Evolutionary conservation across 768 basidiomycete species (phyloP), one percentile per base, ranked within the genome.

Genomic region (Cubamyces sp.): DNA sequence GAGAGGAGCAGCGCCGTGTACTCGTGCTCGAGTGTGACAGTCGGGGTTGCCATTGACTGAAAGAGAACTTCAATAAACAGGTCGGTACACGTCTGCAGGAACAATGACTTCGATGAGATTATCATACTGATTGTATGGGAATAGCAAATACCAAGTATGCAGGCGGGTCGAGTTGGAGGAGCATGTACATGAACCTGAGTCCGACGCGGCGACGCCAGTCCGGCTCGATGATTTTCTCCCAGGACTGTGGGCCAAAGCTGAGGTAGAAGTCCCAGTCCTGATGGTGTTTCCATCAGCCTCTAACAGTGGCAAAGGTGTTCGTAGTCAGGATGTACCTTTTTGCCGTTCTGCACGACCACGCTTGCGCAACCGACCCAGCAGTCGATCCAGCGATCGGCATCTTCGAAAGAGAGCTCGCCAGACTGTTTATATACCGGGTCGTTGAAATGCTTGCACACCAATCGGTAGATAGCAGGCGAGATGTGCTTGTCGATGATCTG

Each of bases 351-450:
- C 6, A 89, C 81, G 16, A 87, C 68, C 18, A 92, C 79, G 57
- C 79, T 79, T 0, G 84, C 85, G 66, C 88, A 92, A 5, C 86
- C 84, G 7, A 90, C 78, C 90, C 91, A 94, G 66, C 87, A 88
- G 57, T 85, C 82, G 34, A 91, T 78, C 79, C 91, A 84, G 26
- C 73, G 69, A 66, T 85, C 84, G 26, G 85, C 79, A 52, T 82
- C 80, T 9, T 66, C 25, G 18, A 69, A 54, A 9, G 48, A 59
- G 16, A 62, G 52, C 42, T 68, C 69, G 26, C 58, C 30, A 3
- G 66, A 18, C 26, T 64, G 49, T 51, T 71, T 66, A 57, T 65
- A 58, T 51, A 71, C 66, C 21, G 70, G 70, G 25, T 77, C 78
- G 50, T 72, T 70, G 70, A 85, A 73, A 74, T 79, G 73, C 74